These are phyloP conservation scores for Fonsecaea pedrosoi DNA, from an alignment of 2,329 filamentous ascomycete genomes.

Conservation along the genomic window DNA sequence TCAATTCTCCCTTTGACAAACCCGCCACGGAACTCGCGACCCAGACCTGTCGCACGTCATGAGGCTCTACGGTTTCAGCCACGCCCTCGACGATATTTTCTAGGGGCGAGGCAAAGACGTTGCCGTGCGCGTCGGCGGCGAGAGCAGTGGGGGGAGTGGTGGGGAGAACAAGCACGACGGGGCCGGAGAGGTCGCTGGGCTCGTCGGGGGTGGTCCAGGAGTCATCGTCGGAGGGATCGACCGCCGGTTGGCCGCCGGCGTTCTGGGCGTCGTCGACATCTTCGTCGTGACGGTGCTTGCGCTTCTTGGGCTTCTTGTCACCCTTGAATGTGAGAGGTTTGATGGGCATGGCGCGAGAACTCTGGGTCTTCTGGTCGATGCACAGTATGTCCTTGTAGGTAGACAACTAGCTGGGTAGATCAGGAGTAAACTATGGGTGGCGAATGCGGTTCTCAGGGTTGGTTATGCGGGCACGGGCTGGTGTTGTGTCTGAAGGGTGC, in stretches of 20 bases:
- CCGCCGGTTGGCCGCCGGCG: conserved; percentile 37
- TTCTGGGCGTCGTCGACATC: conserved; percentile 36
- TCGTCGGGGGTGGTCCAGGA: conserved; percentile 88
- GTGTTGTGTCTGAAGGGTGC: background rate
- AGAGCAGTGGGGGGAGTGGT: conserved; percentile 75
- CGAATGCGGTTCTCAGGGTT: background rate
- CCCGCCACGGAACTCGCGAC: conserved; percentile 83
- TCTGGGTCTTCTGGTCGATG: background rate
- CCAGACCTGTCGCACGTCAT: conserved; percentile 96
- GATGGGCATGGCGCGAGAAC: conserved; percentile 49
- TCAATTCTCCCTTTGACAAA: conserved; percentile 68
- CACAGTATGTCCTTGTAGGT: too few relatives aligned
- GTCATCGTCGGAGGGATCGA: conserved; percentile 69
- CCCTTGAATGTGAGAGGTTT: conserved; percentile 95
- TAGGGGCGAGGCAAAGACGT: conserved; percentile 79
- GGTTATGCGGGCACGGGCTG: too few relatives aligned
- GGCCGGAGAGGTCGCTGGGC: conserved; percentile 76
- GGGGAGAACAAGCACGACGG: conserved; percentile 81
- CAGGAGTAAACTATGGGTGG: background rate
- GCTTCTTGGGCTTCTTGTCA: conserved; percentile 83
- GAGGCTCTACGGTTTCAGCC: conserved; percentile 84
- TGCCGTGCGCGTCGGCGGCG: conserved; percentile 84
- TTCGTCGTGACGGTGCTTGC: conserved; percentile 73
- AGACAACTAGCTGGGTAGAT: background rate
- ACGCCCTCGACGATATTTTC: conserved; percentile 90